Base-by-base conservation (phyloP, 106 monocot genomes). In the Dendrobium chrysotoxum region DNA sequence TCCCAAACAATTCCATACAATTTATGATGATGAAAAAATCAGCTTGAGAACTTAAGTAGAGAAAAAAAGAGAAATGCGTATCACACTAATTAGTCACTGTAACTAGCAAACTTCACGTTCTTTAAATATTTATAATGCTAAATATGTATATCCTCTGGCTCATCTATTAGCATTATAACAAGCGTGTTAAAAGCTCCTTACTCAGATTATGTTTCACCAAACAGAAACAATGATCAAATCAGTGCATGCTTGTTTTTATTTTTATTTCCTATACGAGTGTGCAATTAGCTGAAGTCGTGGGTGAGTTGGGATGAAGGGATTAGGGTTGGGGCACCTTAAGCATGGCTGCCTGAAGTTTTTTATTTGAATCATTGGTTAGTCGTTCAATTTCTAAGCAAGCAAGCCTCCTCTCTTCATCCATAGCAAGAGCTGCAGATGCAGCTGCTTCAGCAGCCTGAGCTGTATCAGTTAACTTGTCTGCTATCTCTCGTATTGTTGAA, bases 361-460 rank as follows among this genome's bases (percentile, higher is more conserved):
- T 93, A 72, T 88, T 81, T 26, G 82, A 39, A 23, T 98, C 91
- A n/a, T 73, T 83, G 45, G 82, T 95, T 45, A 99, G 77, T n/a
- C 81, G 83, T 71, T 92, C 91, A 86, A 91, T 83, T 86, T 99
- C 88, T 50, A 86, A 77, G 76, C 65, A 87, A 71, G 87, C 84
- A 85, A 86, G 55, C 85, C 86, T 91, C 80, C 98, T 89, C 76
- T 91, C 89, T 85, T 95, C 92, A 85, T 99, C 98, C 87, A 95
- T 95, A 64, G 81, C 79, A 86, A 85, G 91, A 73, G 92, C 98
- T 26, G 95, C 98, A 89, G 86, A 87, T 72, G 98, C 95, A 84
- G 98, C 95, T 23, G 92, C 83, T 83, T 99, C 92, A 77, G 98
- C 98, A 79, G 98, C 91, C 65, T 91, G 89, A 79, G 98, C 95